Conservation (phyloP, 208 protist species). For the Acanthamoeba healyi region DNA sequence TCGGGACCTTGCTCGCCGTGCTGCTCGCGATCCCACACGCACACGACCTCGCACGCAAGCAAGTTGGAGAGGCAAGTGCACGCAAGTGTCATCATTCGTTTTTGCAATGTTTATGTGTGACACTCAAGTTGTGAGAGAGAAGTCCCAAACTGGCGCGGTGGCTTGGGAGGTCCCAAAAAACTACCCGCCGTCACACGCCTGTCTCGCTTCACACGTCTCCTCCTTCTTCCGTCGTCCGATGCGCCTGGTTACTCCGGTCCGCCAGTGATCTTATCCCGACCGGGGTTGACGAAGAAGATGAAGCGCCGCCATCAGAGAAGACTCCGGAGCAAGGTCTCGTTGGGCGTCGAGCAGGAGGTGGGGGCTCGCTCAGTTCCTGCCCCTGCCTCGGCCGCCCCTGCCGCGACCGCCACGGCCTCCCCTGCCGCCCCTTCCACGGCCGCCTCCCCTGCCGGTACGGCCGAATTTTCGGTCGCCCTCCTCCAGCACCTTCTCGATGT, state of each 20-base stretch:
- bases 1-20: neutral
- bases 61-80: too few relatives aligned
- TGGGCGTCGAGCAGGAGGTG: neutral
- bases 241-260: neutral
- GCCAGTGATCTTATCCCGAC: neutral
- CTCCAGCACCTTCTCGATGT: constrained; percentile 10
- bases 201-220: neutral
- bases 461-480: constrained; percentile 9
- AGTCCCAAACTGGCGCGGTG: neutral
- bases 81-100: neutral
- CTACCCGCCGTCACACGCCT: neutral
- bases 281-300: too few relatives aligned
- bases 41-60: neutral
- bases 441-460: neutral
- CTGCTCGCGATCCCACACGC: neutral
- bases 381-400: neutral
- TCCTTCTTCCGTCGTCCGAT: too few relatives aligned
- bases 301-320: neutral
- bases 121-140: neutral
- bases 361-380: neutral
- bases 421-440: neutral
- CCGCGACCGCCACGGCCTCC: neutral
- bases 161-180: neutral
- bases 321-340: neutral
- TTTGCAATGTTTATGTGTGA: too few relatives aligned